phyloP scores from a whole-genome alignment of 495 filamentous ascomycete genomes.

The Hypoxylon lienhwacheense region DNA sequence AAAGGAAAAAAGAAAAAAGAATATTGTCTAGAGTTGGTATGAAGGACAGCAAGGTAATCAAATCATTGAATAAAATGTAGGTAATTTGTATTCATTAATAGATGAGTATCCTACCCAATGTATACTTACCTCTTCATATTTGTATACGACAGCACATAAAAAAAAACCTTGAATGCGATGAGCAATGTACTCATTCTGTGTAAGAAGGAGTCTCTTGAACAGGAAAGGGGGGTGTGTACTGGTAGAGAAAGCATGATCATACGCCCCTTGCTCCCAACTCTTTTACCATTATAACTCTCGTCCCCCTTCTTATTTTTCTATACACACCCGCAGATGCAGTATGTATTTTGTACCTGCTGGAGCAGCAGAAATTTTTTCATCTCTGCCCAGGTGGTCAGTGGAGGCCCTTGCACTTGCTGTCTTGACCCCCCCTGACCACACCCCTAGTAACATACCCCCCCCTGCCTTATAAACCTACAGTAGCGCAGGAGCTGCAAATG shows the following conservation, averaged over 20 bases:
- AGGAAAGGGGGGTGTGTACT: slow-evolving; percentile 23
- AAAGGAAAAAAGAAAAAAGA: too few species aligned
- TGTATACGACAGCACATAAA: too few species aligned
- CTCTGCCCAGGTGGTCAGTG: slow-evolving; percentile 14
- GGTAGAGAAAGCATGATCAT: slow-evolving; percentile 23
- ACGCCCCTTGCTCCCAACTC: slow-evolving; percentile 24
- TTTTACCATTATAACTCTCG: slow-evolving; percentile 2
- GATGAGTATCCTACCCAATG: too few species aligned
- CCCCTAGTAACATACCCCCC: slow-evolving; percentile 1
- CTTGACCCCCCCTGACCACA: too few species aligned
- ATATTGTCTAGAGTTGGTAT: too few species aligned
- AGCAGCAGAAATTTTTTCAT: slow-evolving; percentile 26
- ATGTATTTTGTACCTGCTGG: slow-evolving; percentile 25
- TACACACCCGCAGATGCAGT: slow-evolving; percentile 27
- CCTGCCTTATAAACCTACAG: slow-evolving; percentile 10
- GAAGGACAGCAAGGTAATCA: too few species aligned
- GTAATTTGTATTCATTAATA: too few species aligned
- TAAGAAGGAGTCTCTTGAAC: slow-evolving; percentile 23
- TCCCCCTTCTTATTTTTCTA: slow-evolving; percentile 15
- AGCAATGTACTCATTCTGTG: too few species aligned
- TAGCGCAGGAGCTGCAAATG: slow-evolving; percentile 34
- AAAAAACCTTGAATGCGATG: slow-evolving; percentile 6
- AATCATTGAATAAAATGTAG: too few species aligned
- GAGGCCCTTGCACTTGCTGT: slow-evolving; percentile 31
- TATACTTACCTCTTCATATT: too few species aligned